phyloP scores from a whole-genome alignment of 78 protist species.

The Dictyostelium citrinum region DNA sequence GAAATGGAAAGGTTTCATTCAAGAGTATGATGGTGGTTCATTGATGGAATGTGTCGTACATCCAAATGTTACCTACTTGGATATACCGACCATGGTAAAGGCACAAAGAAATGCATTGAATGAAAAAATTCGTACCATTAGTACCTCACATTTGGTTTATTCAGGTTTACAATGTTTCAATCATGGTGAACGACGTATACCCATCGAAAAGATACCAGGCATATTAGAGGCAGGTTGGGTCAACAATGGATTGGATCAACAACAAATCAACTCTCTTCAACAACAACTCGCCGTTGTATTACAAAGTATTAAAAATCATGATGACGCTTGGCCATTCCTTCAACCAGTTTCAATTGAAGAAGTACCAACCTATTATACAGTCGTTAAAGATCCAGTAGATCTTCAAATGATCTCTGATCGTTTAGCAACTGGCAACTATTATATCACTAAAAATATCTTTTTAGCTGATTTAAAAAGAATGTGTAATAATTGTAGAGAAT shows the following conservation, averaged over 20 bases:
- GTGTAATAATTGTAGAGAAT: conserved; percentile 78
- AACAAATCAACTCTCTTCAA: not conserved
- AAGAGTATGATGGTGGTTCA: conserved; percentile 96
- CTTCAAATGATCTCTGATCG: conserved; percentile 30
- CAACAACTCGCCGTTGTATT: not conserved
- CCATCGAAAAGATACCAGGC: conserved; percentile 26
- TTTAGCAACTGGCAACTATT: conserved; percentile 27
- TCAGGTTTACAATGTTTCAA: conserved; percentile 29
- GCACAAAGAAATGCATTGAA: conserved; percentile 40
- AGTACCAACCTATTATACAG: conserved; percentile 37
- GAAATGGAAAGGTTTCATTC: conserved; percentile 88
- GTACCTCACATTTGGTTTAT: conserved; percentile 50
- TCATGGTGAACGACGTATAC: conserved; percentile 9
- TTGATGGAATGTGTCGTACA: conserved; percentile 82
- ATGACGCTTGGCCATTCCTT: conserved; percentile 58
- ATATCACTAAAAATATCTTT: conserved; percentile 76
- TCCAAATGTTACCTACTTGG: conserved; percentile 47
- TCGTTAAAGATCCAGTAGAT: conserved; percentile 52
- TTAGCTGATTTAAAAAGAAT: conserved; percentile 72
- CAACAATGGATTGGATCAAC: not conserved
- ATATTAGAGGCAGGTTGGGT: conserved; percentile 68
- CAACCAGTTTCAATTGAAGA: conserved; percentile 33
- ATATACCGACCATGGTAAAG: conserved; percentile 34
- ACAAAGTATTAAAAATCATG: conserved; percentile 1
- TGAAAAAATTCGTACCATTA: conserved; percentile 44